Evolutionary conservation across 345 rosid genomes (phyloP).

Genomic region (Eutrema heterophyllum): DNA sequence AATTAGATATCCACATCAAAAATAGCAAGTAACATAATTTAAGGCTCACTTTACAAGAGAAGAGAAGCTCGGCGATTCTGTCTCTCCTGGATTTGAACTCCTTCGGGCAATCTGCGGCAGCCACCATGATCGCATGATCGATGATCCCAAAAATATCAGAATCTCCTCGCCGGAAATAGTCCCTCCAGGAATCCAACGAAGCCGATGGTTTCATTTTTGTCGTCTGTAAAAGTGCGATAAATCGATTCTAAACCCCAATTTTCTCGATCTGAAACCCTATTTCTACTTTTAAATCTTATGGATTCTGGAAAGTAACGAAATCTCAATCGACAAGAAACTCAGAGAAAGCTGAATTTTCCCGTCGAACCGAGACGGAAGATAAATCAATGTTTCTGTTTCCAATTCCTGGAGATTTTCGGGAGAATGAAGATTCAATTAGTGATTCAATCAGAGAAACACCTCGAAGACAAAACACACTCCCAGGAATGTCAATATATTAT

Average conservation of each 20-base stretch:
- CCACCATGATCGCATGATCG: conserved; percentile 67
- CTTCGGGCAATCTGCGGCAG: conserved; percentile 65
- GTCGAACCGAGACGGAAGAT: too few species aligned
- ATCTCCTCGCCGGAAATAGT: conserved; percentile 58
- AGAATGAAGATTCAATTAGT: not conserved
- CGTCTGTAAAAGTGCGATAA: not conserved
- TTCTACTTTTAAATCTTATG: too few species aligned
- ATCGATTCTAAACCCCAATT: not conserved
- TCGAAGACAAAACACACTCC: not conserved
- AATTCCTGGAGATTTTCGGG: too few species aligned
- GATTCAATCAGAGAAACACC: not conserved
- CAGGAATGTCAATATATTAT: not conserved
- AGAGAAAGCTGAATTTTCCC: not conserved
- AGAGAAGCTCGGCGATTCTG: conserved; percentile 62
- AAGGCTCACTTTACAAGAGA: conserved; percentile 43
- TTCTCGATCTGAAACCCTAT: not conserved
- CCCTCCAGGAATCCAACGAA: conserved; percentile 64
- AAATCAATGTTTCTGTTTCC: too few species aligned
- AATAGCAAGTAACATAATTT: too few species aligned
- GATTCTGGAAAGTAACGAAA: not conserved
- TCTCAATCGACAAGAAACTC: not conserved
- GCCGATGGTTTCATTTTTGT: not conserved
- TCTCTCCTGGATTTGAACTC: conserved; percentile 60
- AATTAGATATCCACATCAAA: too few species aligned
- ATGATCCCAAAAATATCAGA: conserved; percentile 68